phyloP scores from a whole-genome alignment of 176 grass and related monocot genomes.

The Cenchrus americanus region DNA sequence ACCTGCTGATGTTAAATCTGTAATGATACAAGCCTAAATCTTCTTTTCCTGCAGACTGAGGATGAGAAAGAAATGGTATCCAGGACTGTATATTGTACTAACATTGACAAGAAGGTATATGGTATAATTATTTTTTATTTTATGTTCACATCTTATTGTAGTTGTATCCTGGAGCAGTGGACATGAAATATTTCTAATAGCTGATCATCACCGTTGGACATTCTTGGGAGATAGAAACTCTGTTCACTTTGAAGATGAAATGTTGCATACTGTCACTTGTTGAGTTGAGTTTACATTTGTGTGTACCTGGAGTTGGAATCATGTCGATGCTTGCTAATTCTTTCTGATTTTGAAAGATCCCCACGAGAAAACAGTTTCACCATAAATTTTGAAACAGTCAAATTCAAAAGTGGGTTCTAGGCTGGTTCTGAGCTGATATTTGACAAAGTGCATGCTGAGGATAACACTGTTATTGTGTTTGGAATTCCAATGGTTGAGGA shows the following conservation, averaged over 20 bases:
- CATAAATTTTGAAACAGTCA: neutral
- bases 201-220: neutral
- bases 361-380: neutral
- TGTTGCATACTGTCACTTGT: neutral
- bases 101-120: constrained; percentile 94
- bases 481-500: neutral
- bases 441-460: neutral
- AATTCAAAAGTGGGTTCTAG: neutral
- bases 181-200: neutral
- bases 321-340: neutral
- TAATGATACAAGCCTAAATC: constrained; percentile 24
- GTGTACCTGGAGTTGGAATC: neutral
- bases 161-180: neutral
- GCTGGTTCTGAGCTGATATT: neutral
- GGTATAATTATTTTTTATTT: neutral
- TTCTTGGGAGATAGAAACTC: neutral
- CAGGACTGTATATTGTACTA: constrained; percentile 98
- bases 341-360: neutral
- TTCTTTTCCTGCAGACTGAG: constrained; percentile 64
- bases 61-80: constrained; percentile 98
- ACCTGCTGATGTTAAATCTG: neutral
- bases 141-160: constrained; percentile 23
- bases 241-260: neutral
- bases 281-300: neutral
- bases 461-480: neutral